Conservation (phyloP, 2,329 filamentous ascomycete species). For the Mycosphaerella sp. region DNA sequence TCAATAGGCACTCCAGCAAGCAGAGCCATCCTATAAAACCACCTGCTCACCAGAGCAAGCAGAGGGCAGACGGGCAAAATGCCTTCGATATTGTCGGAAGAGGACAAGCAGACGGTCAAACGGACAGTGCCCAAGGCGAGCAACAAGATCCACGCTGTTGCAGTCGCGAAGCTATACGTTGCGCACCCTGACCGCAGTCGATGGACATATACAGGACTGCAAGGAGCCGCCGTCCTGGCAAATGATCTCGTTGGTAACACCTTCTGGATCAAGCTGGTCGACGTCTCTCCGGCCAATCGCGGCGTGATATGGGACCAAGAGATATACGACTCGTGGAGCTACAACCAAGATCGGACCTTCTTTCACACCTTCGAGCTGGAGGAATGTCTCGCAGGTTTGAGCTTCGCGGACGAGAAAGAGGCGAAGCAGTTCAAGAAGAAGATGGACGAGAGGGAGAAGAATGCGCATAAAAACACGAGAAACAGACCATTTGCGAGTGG, state of each 20-base stretch:
- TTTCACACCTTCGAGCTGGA: conserved; percentile 98
- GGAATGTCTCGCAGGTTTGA: conserved; percentile 81
- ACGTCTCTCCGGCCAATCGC: conserved; percentile 76
- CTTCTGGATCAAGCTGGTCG: conserved; percentile 96
- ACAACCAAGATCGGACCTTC: conserved; percentile 95
- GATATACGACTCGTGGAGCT: conserved; percentile 88
- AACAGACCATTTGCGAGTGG: conserved; percentile 27
- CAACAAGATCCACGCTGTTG: conserved; percentile 97
- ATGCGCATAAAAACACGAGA: conserved; percentile 15
- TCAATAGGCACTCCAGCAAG: conserved; percentile 10
- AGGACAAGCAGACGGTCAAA: conserved; percentile 95
- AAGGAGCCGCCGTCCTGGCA: conserved; percentile 83
- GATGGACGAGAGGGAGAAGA: conserved; percentile 54
- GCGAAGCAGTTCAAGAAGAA: conserved; percentile 96
- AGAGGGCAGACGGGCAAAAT: conserved; percentile 11
- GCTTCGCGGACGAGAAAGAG: conserved; percentile 95
- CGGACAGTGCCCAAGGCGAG: conserved; percentile 84
- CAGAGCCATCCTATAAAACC: too few species aligned
- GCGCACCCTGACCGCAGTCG: conserved; percentile 75
- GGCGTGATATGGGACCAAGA: conserved; percentile 97
- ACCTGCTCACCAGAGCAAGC: neutral
- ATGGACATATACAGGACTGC: conserved; percentile 94
- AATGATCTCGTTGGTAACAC: conserved; percentile 94
- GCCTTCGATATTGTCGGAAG: conserved; percentile 65
- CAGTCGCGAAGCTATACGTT: conserved; percentile 87